Evolutionary conservation across 192 early-diverging fungal species (phyloP).

Genomic region (Podila minutissima): DNA sequence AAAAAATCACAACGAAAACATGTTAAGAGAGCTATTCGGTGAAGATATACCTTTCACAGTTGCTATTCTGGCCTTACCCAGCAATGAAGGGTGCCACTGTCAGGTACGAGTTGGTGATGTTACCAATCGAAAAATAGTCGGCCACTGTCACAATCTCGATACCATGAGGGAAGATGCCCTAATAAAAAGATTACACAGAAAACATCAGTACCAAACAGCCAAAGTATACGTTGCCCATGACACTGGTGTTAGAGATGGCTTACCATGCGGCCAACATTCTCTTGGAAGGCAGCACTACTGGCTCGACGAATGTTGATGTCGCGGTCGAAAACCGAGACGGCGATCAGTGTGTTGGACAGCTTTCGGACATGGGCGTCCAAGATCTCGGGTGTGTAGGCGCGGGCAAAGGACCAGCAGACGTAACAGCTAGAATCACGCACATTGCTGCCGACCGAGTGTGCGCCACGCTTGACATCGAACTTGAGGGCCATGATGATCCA

Average conservation of each 20-base stretch:
- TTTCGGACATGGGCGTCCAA: slow-evolving; percentile 69
- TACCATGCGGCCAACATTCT: slow-evolving; percentile 93
- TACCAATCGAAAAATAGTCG: slow-evolving; percentile 94
- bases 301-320: slow-evolving; percentile 94
- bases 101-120: slow-evolving; percentile 77
- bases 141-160: slow-evolving; percentile 91
- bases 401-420: slow-evolving; percentile 97
- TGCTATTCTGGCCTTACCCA: slow-evolving; percentile 47
- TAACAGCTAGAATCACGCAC: slow-evolving; percentile 98
- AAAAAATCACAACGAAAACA: background rate
- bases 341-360: slow-evolving; percentile 81
- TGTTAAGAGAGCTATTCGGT: background rate
- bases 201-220: background rate
- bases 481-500: slow-evolving; percentile 88
- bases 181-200: slow-evolving; percentile 19
- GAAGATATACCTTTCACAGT: too few relatives aligned
- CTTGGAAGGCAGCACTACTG: slow-evolving; percentile 96
- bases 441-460: slow-evolving; percentile 92
- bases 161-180: slow-evolving; percentile 92
- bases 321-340: slow-evolving; percentile 88
- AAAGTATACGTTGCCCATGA: too few relatives aligned
- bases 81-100: slow-evolving; percentile 79
- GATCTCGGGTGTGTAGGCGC: slow-evolving; percentile 82
- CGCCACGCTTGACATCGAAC: slow-evolving; percentile 90
- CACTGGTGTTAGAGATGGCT: background rate